A percentile compares a stretch with the other conserved stretches of the same genome.
These are phyloP conservation scores for Kwoniella heveanensis DNA, from an alignment of 768 basidiomycete species.

Conservation along the genomic window DNA sequence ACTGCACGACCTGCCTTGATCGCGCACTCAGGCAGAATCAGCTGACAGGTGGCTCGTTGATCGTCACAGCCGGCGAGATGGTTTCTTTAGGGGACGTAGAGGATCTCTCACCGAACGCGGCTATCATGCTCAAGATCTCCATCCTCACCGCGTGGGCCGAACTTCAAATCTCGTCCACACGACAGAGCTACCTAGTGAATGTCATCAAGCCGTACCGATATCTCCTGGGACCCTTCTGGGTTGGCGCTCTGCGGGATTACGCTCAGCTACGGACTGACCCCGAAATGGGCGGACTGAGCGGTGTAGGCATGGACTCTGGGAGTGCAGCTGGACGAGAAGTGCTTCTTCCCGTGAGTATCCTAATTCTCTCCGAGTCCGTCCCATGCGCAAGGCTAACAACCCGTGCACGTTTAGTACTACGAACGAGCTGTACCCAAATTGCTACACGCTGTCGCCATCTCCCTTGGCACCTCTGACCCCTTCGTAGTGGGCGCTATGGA, in stretches of 20 bases:
- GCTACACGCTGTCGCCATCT: conserved; percentile 78
- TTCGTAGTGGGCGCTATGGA: conserved; percentile 78
- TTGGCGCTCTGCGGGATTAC: conserved; percentile 85
- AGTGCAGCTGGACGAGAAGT: conserved; percentile 88
- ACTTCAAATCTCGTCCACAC: conserved; percentile 73
- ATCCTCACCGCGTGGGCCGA: conserved; percentile 95
- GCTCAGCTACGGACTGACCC: conserved; percentile 87
- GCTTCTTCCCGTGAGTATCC: conserved; percentile 78
- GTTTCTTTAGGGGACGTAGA: conserved; percentile 81
- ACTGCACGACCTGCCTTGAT: no score
- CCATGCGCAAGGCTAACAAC: no score
- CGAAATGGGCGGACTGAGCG: conserved; percentile 62
- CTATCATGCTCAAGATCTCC: conserved; percentile 89
- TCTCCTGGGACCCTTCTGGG: conserved; percentile 79
- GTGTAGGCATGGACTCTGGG: conserved; percentile 68
- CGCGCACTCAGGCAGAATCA: no score
- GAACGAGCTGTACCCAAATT: conserved; percentile 77
- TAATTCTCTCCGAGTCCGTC: no score
- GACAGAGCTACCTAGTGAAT: conserved; percentile 73
- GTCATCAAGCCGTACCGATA: conserved; percentile 79
- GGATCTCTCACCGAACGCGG: conserved; percentile 88
- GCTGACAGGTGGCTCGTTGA: no score
- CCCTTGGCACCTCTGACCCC: conserved; percentile 71
- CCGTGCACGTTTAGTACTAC: conserved; percentile 69
- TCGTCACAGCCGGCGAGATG: conserved; percentile 82